A percentile compares a stretch with the other conserved stretches of the same genome.
Evolutionary conservation across 345 rosid genomes (phyloP).

Genomic region (Physaria fendleri): DNA sequence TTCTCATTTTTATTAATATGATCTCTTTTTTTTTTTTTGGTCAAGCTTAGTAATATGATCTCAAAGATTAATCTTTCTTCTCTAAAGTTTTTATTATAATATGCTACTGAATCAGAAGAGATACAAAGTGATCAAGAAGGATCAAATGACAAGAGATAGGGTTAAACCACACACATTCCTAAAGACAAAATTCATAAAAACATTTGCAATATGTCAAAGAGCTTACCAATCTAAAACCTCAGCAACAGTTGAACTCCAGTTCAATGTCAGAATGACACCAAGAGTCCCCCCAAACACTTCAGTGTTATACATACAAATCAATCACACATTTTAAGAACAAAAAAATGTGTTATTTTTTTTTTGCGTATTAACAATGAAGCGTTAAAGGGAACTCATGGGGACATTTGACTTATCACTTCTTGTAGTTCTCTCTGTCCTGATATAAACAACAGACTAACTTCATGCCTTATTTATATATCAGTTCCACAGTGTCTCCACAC

Average conservation of each 20-base stretch:
- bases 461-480: conserved; percentile 1
- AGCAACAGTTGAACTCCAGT: background rate
- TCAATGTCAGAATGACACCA: conserved; percentile 23
- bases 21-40: too few relatives aligned
- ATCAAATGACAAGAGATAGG: too few relatives aligned
- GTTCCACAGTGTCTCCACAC: background rate
- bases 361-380: conserved; percentile 24
- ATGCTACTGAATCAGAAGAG: too few relatives aligned
- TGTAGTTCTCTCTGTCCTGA: background rate
- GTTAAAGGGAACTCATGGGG: conserved; percentile 28
- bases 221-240: background rate
- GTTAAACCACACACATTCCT: background rate
- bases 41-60: too few relatives aligned
- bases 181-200: background rate
- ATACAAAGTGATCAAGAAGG: too few relatives aligned
- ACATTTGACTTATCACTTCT: conserved; percentile 25
- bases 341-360: background rate
- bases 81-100: too few relatives aligned
- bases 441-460: background rate
- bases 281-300: conserved; percentile 40
- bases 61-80: too few relatives aligned
- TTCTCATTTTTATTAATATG: too few relatives aligned
- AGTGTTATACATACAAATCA: conserved; percentile 15
- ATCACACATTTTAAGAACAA: background rate
- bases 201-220: background rate